These are phyloP conservation scores for Cyclaneusma minus DNA, from an alignment of 2,329 filamentous ascomycete species.

Conservation along the genomic window DNA sequence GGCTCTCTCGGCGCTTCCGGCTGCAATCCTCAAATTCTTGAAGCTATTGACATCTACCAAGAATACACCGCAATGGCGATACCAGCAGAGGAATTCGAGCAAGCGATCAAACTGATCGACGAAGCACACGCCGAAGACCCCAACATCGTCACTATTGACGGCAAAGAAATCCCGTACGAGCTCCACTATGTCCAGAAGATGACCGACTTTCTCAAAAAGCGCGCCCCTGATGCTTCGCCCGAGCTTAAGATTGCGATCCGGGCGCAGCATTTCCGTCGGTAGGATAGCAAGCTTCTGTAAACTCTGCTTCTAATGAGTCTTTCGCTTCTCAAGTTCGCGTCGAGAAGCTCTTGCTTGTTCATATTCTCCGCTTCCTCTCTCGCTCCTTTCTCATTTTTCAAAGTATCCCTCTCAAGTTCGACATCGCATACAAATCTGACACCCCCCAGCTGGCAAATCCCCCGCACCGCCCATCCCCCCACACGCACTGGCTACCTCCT, in stretches of 20 bases:
- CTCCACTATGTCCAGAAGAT: constrained; percentile 71
- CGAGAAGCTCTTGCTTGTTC: too few species aligned
- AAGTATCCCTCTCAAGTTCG: neutral
- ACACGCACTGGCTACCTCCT: constrained; percentile 61
- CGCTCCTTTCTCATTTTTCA: constrained; percentile 2
- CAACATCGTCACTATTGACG: constrained; percentile 30
- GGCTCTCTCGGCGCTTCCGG: too few species aligned
- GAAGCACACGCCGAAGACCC: constrained; percentile 56
- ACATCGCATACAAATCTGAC: constrained; percentile 1
- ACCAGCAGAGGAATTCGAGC: constrained; percentile 20
- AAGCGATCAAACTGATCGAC: constrained; percentile 55
- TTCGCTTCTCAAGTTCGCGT: too few species aligned
- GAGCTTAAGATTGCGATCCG: constrained; percentile 60
- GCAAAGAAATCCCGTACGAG: constrained; percentile 49
- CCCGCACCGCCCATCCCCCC: constrained; percentile 56
- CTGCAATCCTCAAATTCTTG: too few species aligned
- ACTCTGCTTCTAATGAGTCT: too few species aligned
- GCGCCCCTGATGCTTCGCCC: constrained; percentile 45
- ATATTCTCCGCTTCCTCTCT: neutral
- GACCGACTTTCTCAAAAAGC: constrained; percentile 53
- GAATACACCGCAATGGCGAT: too few species aligned
- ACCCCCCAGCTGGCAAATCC: constrained; percentile 56
- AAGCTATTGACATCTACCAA: too few species aligned
- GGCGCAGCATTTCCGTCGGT: constrained; percentile 69
- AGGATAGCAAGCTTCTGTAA: too few species aligned